These are phyloP conservation scores for Aphanomyces astaci DNA, from an alignment of 352 stramenopile genomes.

Conservation along the genomic window DNA sequence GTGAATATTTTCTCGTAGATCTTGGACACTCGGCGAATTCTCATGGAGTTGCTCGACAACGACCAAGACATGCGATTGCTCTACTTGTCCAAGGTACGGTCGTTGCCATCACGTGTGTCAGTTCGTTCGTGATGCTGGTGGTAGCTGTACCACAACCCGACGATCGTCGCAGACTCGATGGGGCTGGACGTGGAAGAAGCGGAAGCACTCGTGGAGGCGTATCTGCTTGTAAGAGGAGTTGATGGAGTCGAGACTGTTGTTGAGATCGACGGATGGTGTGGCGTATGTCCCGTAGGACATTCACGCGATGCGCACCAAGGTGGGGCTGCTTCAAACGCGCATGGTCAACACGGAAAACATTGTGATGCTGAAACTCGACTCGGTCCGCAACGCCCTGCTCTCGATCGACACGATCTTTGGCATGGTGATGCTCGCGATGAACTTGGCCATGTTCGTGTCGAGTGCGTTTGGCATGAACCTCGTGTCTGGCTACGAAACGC, in stretches of 20 bases:
- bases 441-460: slow-evolving; percentile 51
- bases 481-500: slow-evolving; percentile 37
- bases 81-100: slow-evolving; percentile 45
- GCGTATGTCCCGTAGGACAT: slow-evolving; percentile 35
- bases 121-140: neutral
- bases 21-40: slow-evolving; percentile 31
- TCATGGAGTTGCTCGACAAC: slow-evolving; percentile 62
- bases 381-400: slow-evolving; percentile 71
- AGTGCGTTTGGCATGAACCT: slow-evolving; percentile 75
- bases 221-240: slow-evolving; percentile 36
- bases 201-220: slow-evolving; percentile 70
- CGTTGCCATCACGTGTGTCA: too few relatives aligned
- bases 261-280: neutral
- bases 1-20: neutral
- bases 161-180: slow-evolving; percentile 40
- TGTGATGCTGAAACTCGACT: slow-evolving; percentile 73
- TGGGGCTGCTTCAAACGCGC: slow-evolving; percentile 53
- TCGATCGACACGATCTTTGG: slow-evolving; percentile 69
- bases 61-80: slow-evolving; percentile 55
- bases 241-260: neutral
- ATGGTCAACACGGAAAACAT: slow-evolving; percentile 72
- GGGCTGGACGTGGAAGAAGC: slow-evolving; percentile 67
- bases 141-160: slow-evolving; percentile 43
- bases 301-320: slow-evolving; percentile 64
- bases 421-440: slow-evolving; percentile 49